Evolutionary conservation across 768 basidiomycete species (phyloP).

Genomic region (Pisolithus marmoratus): DNA sequence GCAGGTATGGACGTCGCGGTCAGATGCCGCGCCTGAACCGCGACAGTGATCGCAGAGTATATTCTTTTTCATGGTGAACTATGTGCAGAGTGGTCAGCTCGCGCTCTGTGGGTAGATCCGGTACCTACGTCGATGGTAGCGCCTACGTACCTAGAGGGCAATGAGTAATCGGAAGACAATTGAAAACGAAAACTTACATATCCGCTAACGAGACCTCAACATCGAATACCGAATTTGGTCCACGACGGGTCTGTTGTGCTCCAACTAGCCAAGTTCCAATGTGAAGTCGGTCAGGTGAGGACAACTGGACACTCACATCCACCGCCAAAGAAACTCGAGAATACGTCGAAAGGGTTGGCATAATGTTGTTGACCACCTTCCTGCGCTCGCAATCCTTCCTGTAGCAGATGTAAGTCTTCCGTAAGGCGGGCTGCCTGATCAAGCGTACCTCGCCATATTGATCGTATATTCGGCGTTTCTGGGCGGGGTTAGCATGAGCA

Average conservation of each 20-base stretch:
- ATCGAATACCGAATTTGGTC: slow-evolving; percentile 71
- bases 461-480: slow-evolving; percentile 95
- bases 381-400: slow-evolving; percentile 90
- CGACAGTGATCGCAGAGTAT: slow-evolving; percentile 96
- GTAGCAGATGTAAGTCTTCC: slow-evolving; percentile 10
- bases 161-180: slow-evolving; percentile 4
- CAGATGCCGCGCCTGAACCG: slow-evolving; percentile 89
- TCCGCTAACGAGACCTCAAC: slow-evolving; percentile 86
- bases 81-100: slow-evolving; percentile 7
- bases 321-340: slow-evolving; percentile 86
- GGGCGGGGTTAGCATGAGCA: slow-evolving; percentile 8
- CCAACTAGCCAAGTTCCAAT: slow-evolving; percentile 9
- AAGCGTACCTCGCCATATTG: slow-evolving; percentile 74
- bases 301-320: slow-evolving; percentile 48
- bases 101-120: background rate
- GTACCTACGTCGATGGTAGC: slow-evolving; percentile 72
- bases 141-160: slow-evolving; percentile 63
- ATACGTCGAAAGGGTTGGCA: slow-evolving; percentile 91
- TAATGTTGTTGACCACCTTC: slow-evolving; percentile 76
- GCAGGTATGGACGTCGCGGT: slow-evolving; percentile 85
- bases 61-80: slow-evolving; percentile 92
- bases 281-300: background rate
- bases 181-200: slow-evolving; percentile 43
- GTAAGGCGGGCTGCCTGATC: background rate
- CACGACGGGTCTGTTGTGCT: slow-evolving; percentile 56